Evolutionary conservation across 2,329 filamentous ascomycete genomes (phyloP).

Genomic region (Colletotrichum chlorophyti): DNA sequence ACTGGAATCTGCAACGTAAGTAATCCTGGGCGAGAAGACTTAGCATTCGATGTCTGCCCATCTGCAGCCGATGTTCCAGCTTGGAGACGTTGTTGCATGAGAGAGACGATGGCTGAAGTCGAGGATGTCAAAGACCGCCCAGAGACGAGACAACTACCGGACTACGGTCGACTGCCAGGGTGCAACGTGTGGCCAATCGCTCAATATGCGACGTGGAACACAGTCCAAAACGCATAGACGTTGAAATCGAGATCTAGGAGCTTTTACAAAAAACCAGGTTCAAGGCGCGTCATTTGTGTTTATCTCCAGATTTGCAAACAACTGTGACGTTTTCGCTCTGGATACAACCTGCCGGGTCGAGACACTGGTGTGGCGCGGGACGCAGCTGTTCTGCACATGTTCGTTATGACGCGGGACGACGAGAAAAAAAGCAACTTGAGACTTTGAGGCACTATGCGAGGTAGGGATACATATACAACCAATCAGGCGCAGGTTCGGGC

Average conservation of each 20-base stretch:
- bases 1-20: neutral
- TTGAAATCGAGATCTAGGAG: neutral
- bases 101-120: neutral
- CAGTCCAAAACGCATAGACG: neutral
- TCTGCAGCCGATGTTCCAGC: conserved; percentile 8
- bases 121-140: neutral
- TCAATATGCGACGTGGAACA: neutral
- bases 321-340: too few relatives aligned
- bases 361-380: too few relatives aligned
- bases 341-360: too few relatives aligned
- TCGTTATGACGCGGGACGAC: too few relatives aligned
- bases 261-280: neutral
- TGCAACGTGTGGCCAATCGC: neutral
- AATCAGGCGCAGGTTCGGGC: neutral
- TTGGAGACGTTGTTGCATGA: neutral
- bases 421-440: too few relatives aligned
- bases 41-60: neutral
- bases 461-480: too few relatives aligned
- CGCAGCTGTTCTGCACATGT: too few relatives aligned
- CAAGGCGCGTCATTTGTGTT: too few relatives aligned
- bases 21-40: neutral
- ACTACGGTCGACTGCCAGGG: neutral
- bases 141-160: neutral
- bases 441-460: too few relatives aligned
- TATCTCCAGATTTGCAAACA: too few relatives aligned